A percentile compares a stretch with the other conserved stretches of the same genome.
phyloP scores from a whole-genome alignment of 192 early-diverging fungal species.

The Gryganskiella cystojenkinii region DNA sequence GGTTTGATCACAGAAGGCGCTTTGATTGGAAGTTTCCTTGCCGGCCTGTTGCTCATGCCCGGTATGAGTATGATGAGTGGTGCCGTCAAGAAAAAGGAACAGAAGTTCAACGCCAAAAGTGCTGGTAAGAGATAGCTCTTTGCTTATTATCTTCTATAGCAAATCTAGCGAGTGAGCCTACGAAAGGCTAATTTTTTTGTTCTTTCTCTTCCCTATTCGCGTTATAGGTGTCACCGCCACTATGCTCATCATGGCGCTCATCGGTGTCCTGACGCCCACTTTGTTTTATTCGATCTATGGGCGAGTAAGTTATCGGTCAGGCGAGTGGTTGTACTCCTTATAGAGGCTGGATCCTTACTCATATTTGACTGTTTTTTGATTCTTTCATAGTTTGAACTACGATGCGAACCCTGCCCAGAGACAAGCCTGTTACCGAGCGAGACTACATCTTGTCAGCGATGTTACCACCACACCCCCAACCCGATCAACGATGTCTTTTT shows the following conservation, averaged over 20 bases:
- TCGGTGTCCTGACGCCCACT: slow-evolving; percentile 94
- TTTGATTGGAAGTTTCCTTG: slow-evolving; percentile 91
- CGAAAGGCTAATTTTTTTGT: too few species aligned
- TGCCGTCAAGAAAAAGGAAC: slow-evolving; percentile 90
- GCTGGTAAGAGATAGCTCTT: slow-evolving; percentile 64
- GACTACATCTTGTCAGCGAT: slow-evolving; percentile 65
- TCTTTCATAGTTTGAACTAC: slow-evolving; percentile 34
- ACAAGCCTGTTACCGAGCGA: slow-evolving; percentile 4
- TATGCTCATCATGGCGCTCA: slow-evolving; percentile 93
- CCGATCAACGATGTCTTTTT: slow-evolving; percentile 87
- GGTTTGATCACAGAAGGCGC: slow-evolving; percentile 88
- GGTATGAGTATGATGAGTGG: slow-evolving; percentile 95
- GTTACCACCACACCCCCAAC: slow-evolving; percentile 69
- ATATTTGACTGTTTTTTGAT: not conserved
- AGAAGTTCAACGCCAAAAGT: slow-evolving; percentile 94
- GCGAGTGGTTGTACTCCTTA: not conserved
- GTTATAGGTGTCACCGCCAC: slow-evolving; percentile 88
- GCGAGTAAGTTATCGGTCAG: slow-evolving; percentile 44
- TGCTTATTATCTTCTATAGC: not conserved
- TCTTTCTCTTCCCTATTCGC: not conserved
- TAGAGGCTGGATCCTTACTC: too few species aligned
- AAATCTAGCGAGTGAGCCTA: not conserved
- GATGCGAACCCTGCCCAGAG: slow-evolving; percentile 46
- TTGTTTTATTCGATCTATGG: slow-evolving; percentile 95
- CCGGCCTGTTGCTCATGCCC: slow-evolving; percentile 90